Evolutionary conservation across 179 eudicot genomes (phyloP).

Genomic region (Nepenthes alata): DNA sequence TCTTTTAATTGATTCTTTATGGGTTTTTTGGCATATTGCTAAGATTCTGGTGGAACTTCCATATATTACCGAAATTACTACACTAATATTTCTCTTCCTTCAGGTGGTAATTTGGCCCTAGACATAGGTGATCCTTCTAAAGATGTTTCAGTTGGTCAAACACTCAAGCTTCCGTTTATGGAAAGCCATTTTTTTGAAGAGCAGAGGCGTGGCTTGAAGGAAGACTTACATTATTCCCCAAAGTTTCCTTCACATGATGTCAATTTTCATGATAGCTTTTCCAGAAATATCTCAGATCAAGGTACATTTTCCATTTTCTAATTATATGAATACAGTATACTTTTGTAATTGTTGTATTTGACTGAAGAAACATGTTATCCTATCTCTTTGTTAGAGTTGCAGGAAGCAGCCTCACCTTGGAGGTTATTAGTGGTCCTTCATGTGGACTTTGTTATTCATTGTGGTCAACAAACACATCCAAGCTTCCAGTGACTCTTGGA

Average conservation of each 20-base stretch:
- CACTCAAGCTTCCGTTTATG: conserved; percentile 51
- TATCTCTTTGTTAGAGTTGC: conserved; percentile 73
- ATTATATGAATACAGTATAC: not conserved
- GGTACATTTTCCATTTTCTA: conserved; percentile 28
- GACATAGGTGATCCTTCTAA: conserved; percentile 51
- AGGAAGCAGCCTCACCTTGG: conserved; percentile 82
- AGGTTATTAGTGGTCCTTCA: conserved; percentile 84
- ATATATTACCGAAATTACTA: too few species aligned
- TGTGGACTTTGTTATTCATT: conserved; percentile 49
- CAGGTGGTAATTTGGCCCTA: conserved; percentile 54
- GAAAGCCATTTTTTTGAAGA: conserved; percentile 26
- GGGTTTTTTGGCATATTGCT: too few species aligned
- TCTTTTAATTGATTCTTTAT: too few species aligned
- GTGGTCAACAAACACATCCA: conserved; percentile 50
- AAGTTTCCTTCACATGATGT: conserved; percentile 18
- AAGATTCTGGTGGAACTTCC: too few species aligned
- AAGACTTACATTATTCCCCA: conserved; percentile 20
- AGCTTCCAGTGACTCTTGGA: conserved; percentile 89
- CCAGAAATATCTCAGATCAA: conserved; percentile 30
- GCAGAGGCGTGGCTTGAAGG: conserved; percentile 28
- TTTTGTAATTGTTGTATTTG: conserved; percentile 4
- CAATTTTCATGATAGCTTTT: conserved; percentile 16
- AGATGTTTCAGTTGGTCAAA: conserved; percentile 56
- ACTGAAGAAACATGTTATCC: conserved; percentile 35
- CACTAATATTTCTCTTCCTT: conserved; percentile 4